Percentiles rank a stretch among this genome's conserved stretches.
These are phyloP conservation scores for Vachellia pachyceras DNA, from an alignment of 306 rosid genomes.

Conservation along the genomic window DNA sequence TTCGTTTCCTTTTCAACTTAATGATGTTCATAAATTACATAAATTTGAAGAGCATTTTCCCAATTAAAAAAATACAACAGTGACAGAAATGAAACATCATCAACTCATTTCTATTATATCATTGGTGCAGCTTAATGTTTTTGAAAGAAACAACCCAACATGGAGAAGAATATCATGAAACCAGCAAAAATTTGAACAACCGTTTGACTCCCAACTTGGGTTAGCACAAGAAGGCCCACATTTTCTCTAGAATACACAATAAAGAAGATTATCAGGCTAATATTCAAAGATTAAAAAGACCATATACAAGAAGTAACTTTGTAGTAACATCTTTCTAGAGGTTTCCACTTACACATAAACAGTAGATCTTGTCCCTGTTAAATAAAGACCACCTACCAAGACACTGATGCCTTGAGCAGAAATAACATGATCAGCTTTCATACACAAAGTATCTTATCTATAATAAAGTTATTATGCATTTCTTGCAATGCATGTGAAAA, in stretches of 20 bases:
- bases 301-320: background rate
- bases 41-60: background rate
- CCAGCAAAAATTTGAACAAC: conserved; percentile 97
- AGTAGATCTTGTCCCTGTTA: conserved; percentile 81
- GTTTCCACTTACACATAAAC: conserved; percentile 74
- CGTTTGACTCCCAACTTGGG: conserved; percentile 89
- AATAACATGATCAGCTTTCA: background rate
- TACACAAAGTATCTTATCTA: background rate
- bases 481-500: background rate
- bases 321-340: background rate
- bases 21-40: too few relatives aligned
- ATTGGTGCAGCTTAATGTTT: background rate
- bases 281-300: conserved; percentile 1
- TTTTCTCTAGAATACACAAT: conserved; percentile 66
- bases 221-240: conserved; percentile 94
- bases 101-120: background rate
- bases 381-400: conserved; percentile 85
- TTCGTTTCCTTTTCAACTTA: too few relatives aligned
- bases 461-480: background rate
- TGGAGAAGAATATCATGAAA: conserved; percentile 94
- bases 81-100: background rate
- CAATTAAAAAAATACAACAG: too few relatives aligned
- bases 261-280: conserved; percentile 1
- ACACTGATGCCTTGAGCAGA: conserved; percentile 80
- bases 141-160: conserved; percentile 64